Base-by-base conservation (phyloP, 495 filamentous ascomycete species). In the Annulohypoxylon bovei region DNA sequence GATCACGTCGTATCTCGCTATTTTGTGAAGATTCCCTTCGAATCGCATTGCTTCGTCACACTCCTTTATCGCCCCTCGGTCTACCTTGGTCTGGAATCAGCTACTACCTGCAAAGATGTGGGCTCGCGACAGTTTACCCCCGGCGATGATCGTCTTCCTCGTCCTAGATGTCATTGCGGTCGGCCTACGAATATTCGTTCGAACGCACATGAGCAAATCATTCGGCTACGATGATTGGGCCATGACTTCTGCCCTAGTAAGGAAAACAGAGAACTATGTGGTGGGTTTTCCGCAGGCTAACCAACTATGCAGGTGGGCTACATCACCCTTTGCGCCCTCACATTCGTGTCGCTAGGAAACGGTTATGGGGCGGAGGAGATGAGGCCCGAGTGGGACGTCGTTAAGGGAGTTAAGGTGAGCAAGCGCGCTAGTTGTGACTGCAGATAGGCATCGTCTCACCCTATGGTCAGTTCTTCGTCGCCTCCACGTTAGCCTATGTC, bases 101-200 rank as follows among this genome's bases (percentile, higher is more conserved):
- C 11, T n/a, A 9, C 18, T 12, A 53, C 20, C 33, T 53, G 49
- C 49, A 53, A 53, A 32, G 28, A 53, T 53, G 49, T 53, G 49
- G 49, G 49, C 49, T 53, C 49, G 53, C 30, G 53, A 56, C 53
- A 56, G 53, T 25, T 56, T 56, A 56, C 53, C 53, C 30, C 53
- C 53, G 33, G 53, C 33, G 33, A 56, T 56, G 33, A 37, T 37
- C 20, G 20, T 22, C 32, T 56, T 56, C 20, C 33, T 56, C 6
- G 53, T 56, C 2, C 32, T 56, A 18, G 32, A 56, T 12, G 25
- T 56, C 30, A 56, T 56, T 23, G 53, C 53, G 1, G 53, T 56
- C n/a, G 53, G 32, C 25, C 27, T 56, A 18, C 35, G 53, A 32
- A 12, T 30, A 6, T 56, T 56, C 53, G 53, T 56, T 27, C 53